Base-by-base conservation (phyloP, 768 basidiomycete genomes). In the Calocera viscosa region DNA sequence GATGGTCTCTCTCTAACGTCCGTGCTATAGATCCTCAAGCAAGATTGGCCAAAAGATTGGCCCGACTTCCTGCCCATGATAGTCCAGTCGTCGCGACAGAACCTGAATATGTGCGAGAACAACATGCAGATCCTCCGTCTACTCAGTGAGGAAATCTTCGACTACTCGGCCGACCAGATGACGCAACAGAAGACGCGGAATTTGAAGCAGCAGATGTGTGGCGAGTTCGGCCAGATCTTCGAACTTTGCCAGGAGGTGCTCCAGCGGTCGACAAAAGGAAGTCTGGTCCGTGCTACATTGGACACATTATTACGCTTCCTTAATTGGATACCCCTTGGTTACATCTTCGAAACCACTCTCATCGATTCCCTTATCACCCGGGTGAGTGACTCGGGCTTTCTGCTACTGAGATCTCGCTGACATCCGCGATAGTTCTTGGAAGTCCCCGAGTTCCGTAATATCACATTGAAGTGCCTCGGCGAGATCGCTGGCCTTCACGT, bases 1-100 rank as follows among this genome's bases (percentile, higher is more conserved):
- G n/a, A n/a, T n/a, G n/a, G 47, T 64, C 7, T 49, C 63, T 30
- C 30, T 14, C 24, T 40, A 47, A 12, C 35, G 24, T 64, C 19
- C 0, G 19, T 28, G 16, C 41, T 2, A 22, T 73, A 99, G 94
- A 96, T 99, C 68, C 80, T 99, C 70, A 99, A 98, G 78, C 96
- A 98, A 80, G 96, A 97, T 76, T 99, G 96, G 96, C 95, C 95
- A 28, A 91, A 96, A 75, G 94, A 96, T 73, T 99, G 96, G 96
- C 94, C 95, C 34, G 90, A 84, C 24, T 98, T 97, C 80, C 96
- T 97, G 72, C 86, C 90, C 12, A 94, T 98, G 77, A 90, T 98
- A 53, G 94, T 98, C 68, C 89, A 94, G 71, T 96, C 95, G 8
- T 98, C 95, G 49, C 95, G 95, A 77, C 92, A 91, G 47, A 97